Percentiles rank a stretch among this genome's conserved stretches.
Evolutionary conservation across 2,329 filamentous ascomycete species (phyloP).

Genomic region (Emmonsiellopsis sp.): DNA sequence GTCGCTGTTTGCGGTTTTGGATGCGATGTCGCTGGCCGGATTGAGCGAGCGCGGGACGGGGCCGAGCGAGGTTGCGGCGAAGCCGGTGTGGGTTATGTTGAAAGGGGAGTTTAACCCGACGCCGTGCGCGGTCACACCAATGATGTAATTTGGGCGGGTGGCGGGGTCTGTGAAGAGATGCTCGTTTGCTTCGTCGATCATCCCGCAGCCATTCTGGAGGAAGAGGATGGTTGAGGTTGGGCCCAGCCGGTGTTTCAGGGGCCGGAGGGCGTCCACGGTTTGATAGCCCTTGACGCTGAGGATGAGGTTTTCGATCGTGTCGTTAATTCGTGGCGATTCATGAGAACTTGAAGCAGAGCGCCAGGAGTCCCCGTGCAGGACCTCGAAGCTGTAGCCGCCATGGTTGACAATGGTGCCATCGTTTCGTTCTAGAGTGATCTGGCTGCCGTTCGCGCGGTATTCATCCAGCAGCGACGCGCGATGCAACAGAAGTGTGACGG

Average conservation of each 20-base stretch:
- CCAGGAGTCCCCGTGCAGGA: neutral
- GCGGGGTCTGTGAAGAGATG: constrained; percentile 58
- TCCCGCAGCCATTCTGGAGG: constrained; percentile 72
- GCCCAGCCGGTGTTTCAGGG: constrained; percentile 57
- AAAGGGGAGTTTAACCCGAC: constrained; percentile 42
- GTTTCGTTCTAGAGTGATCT: constrained; percentile 27
- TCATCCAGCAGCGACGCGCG: constrained; percentile 30
- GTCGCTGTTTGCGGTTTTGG: constrained; percentile 23
- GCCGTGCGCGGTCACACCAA: constrained; percentile 57
- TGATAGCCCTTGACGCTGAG: constrained; percentile 65
- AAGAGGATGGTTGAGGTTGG: constrained; percentile 63
- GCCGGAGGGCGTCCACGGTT: constrained; percentile 55
- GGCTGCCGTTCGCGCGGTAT: constrained; percentile 23
- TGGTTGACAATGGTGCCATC: constrained; percentile 11
- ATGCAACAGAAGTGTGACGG: constrained; percentile 73
- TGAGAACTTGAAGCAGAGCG: neutral
- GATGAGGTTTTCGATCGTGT: constrained; percentile 63
- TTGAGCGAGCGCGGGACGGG: constrained; percentile 25
- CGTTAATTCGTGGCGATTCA: constrained; percentile 20
- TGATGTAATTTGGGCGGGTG: constrained; percentile 63
- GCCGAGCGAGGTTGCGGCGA: constrained; percentile 50
- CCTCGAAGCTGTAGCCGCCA: neutral
- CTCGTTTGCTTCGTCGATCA: constrained; percentile 66
- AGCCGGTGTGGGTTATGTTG: constrained; percentile 47
- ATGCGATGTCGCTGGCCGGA: constrained; percentile 8